Evolutionary conservation across 768 basidiomycete species (phyloP).

Genomic region (Tricholomella constricta): DNA sequence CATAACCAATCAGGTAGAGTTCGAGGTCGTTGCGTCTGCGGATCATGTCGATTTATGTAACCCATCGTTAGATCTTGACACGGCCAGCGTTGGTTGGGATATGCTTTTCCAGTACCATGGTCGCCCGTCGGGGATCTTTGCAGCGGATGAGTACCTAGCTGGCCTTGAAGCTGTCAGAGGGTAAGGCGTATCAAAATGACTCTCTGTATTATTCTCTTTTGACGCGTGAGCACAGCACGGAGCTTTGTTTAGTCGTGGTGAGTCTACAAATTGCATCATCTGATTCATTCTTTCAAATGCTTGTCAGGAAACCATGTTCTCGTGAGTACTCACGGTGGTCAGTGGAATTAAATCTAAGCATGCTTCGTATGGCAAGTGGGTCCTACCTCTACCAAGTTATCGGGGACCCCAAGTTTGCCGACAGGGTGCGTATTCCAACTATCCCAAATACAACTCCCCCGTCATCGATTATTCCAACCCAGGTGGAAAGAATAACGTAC

Average conservation of each 20-base stretch:
- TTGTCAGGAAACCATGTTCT: slow-evolving; percentile 59
- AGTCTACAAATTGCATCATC: slow-evolving; percentile 15
- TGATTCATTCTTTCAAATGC: not conserved
- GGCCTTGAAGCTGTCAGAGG: slow-evolving; percentile 56
- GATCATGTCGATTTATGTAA: not conserved
- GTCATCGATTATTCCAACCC: not conserved
- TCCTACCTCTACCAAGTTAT: slow-evolving; percentile 59
- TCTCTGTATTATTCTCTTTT: not conserved
- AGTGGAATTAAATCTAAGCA: not conserved
- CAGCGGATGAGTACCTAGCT: slow-evolving; percentile 59
- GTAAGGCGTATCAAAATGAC: slow-evolving; percentile 25
- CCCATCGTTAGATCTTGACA: slow-evolving; percentile 42
- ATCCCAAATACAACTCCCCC: too few species aligned
- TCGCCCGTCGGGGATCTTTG: slow-evolving; percentile 55
- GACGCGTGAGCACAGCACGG: slow-evolving; percentile 38
- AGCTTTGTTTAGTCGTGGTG: slow-evolving; percentile 56
- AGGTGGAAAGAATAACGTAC: slow-evolving; percentile 50
- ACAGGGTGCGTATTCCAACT: slow-evolving; percentile 16
- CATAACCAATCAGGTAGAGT: slow-evolving; percentile 53
- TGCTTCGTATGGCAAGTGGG: slow-evolving; percentile 38
- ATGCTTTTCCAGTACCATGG: slow-evolving; percentile 61
- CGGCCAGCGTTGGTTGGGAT: slow-evolving; percentile 55
- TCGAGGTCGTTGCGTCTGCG: not conserved
- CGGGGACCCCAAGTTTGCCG: slow-evolving; percentile 38
- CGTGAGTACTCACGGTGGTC: slow-evolving; percentile 35